A percentile compares a stretch with the other conserved stretches of the same genome.
phyloP scores from a whole-genome alignment of 2,329 filamentous ascomycete species.

The Penicillium sp. region DNA sequence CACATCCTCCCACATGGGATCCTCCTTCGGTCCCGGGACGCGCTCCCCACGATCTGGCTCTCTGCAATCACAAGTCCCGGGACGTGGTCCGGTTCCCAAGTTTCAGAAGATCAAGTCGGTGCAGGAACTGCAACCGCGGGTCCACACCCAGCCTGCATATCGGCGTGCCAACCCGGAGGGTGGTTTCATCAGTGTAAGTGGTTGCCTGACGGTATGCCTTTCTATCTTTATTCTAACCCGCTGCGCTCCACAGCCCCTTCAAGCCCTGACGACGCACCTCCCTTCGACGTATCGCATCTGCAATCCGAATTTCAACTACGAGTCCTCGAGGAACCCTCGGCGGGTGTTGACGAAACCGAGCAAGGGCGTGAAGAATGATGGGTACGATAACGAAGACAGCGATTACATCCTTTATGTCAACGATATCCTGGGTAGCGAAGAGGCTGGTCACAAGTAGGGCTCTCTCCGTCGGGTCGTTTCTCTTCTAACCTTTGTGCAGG shows the following conservation, averaged over 20 bases:
- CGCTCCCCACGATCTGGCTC: slow-evolving; percentile 49
- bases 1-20: slow-evolving; percentile 68
- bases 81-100: slow-evolving; percentile 74
- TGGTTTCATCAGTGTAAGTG: slow-evolving; percentile 89
- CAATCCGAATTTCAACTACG: slow-evolving; percentile 97
- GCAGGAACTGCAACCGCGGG: slow-evolving; percentile 74
- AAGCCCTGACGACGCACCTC: slow-evolving; percentile 90
- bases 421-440: slow-evolving; percentile 95
- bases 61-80: slow-evolving; percentile 39
- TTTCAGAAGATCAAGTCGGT: slow-evolving; percentile 75
- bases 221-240: neutral
- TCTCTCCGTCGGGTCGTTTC: neutral
- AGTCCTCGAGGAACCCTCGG: slow-evolving; percentile 92
- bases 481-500: slow-evolving; percentile 43
- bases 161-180: slow-evolving; percentile 93
- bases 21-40: slow-evolving; percentile 57
- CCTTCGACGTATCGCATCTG: slow-evolving; percentile 97
- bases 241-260: slow-evolving; percentile 66
- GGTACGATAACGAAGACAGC: slow-evolving; percentile 97
- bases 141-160: slow-evolving; percentile 85
- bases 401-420: slow-evolving; percentile 99
- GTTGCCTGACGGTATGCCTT: neutral
- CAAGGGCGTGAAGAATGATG: slow-evolving; percentile 98
- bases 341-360: slow-evolving; percentile 96
- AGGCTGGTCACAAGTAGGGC: slow-evolving; percentile 90